Conservation (phyloP, 2,329 filamentous ascomycete species). For the Monilinia aucupariae region DNA sequence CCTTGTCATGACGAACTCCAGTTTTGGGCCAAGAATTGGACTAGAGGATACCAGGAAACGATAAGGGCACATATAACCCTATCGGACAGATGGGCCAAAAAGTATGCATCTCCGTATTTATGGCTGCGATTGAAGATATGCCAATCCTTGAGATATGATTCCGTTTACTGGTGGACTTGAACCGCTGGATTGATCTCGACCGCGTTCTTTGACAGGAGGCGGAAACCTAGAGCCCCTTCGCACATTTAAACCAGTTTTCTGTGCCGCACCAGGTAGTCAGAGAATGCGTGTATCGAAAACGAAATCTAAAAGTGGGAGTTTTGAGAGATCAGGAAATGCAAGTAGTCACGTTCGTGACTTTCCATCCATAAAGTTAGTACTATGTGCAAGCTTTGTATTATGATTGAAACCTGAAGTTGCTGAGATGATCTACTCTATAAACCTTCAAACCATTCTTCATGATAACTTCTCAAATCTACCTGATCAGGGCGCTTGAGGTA, state of each 20-base stretch:
- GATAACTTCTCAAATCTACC: slow-evolving; percentile 55
- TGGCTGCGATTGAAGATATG: too few species aligned
- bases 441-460: slow-evolving; percentile 62
- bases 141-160: too few species aligned
- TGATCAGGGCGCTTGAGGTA: slow-evolving; percentile 54
- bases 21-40: not conserved
- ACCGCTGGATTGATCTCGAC: not conserved
- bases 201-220: not conserved
- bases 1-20: slow-evolving; percentile 14
- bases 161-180: not conserved
- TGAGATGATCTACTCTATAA: slow-evolving; percentile 11
- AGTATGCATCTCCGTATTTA: not conserved
- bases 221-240: not conserved
- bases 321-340: too few species aligned
- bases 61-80: not conserved
- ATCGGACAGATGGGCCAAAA: not conserved
- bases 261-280: not conserved
- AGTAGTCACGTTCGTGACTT: not conserved
- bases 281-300: too few species aligned
- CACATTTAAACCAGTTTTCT: not conserved
- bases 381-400: not conserved
- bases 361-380: too few species aligned
- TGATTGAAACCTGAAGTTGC: not conserved
- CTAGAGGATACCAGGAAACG: not conserved
- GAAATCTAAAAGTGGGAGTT: not conserved